phyloP scores from a whole-genome alignment of 2,329 filamentous ascomycete species.

The Madurella fahalii region DNA sequence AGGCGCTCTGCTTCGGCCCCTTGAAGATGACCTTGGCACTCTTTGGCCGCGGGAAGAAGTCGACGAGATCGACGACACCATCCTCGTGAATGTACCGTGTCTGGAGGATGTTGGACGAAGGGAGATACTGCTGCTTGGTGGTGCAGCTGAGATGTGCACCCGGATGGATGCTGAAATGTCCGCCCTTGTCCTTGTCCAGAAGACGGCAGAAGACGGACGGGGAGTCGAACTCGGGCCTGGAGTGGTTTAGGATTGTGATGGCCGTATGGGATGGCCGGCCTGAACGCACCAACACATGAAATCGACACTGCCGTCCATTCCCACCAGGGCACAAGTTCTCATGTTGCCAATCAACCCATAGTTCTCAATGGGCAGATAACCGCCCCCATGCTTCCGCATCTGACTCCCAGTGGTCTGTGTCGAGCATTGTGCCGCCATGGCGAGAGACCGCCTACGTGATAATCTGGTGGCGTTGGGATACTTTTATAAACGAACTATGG shows the following conservation, averaged over 20 bases:
- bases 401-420: slow-evolving; percentile 27
- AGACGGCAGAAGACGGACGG: slow-evolving; percentile 71
- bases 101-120: slow-evolving; percentile 69
- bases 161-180: slow-evolving; percentile 66
- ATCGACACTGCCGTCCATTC: slow-evolving; percentile 69
- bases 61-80: slow-evolving; percentile 67
- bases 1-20: slow-evolving; percentile 46
- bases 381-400: slow-evolving; percentile 35
- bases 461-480: background rate
- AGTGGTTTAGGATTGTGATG: background rate
- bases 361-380: slow-evolving; percentile 64
- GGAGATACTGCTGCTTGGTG: slow-evolving; percentile 74
- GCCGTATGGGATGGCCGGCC: background rate
- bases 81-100: slow-evolving; percentile 75
- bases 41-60: slow-evolving; percentile 71
- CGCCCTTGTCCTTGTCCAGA: slow-evolving; percentile 70
- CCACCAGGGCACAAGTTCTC: slow-evolving; percentile 71
- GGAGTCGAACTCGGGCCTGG: slow-evolving; percentile 75
- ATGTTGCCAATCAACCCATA: slow-evolving; percentile 80
- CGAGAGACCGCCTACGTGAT: background rate
- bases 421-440: slow-evolving; percentile 34
- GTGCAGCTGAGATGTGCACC: slow-evolving; percentile 51
- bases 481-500: no score
- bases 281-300: slow-evolving; percentile 67
- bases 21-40: slow-evolving; percentile 50